Percentiles rank a stretch among this genome's conserved stretches.
phyloP scores from a whole-genome alignment of 164 flowering plant genomes.

The Aristolochia contorta region DNA sequence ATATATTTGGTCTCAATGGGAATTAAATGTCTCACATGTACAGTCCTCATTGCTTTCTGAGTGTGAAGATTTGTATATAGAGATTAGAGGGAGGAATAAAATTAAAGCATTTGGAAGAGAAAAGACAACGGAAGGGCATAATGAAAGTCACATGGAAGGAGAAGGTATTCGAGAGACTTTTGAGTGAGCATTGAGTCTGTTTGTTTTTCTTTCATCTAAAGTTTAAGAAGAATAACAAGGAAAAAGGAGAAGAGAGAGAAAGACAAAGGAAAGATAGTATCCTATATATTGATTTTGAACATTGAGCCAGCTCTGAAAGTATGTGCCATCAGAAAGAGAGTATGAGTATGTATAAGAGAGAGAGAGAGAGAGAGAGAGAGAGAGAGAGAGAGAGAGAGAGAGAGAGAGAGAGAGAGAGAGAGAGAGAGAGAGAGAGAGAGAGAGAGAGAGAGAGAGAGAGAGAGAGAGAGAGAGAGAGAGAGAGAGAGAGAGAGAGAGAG shows the following conservation, averaged over 20 bases:
- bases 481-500: background rate
- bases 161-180: no score
- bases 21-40: no score
- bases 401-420: constrained; percentile 1
- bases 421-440: background rate
- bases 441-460: background rate
- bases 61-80: no score
- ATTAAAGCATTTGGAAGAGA: background rate
- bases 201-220: no score
- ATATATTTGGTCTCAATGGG: no score
- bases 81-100: no score
- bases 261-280: background rate
- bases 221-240: background rate
- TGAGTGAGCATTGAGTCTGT: no score
- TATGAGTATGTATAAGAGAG: background rate
- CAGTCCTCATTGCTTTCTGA: no score
- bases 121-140: background rate
- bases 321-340: background rate
- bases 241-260: background rate
- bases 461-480: background rate
- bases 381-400: background rate
- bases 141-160: constrained; percentile 1
- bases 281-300: background rate
- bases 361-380: background rate
- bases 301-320: background rate